Evolutionary conservation across 1,284 basidiomycete genomes (phyloP), one percentile per base, ranked within the genome.

Genomic region (Cryptococcus sp.): DNA sequence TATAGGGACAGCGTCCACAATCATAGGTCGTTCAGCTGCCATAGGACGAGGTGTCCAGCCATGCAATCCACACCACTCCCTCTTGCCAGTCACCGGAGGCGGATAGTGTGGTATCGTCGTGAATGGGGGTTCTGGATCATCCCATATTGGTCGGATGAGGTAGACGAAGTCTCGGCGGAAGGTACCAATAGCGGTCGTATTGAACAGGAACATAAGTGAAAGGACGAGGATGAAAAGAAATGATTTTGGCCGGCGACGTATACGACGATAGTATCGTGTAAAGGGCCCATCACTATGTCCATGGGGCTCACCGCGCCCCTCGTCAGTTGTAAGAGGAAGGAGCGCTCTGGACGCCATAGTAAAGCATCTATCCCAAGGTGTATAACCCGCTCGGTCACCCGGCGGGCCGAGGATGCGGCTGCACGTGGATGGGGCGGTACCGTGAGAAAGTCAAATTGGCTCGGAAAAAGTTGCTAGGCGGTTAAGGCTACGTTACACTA

Each of bases 1-100:
- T 72, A 83, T 77, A 36, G 84, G 76, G 32, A 85, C 78, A 2
- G 83, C 82, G 61, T 85, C 84, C 36, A 64, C 52, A 22, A 68
- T 54, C 14, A 45, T 32, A 1, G 57, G 56, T 31, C 24, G 48
- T 32, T 31, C 42, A 4, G 28, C 18, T 11, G 23, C 11, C 5
- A 36, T 4, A 3, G 21, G 4, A 9, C 55, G 55, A 7, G 50
- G 23, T 2, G 46, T 40, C 60, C 60, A 67, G 22, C 55, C 53
- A 46, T 64, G 62, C 1, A 59, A 40, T 16, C 19, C 42, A 44
- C 66, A 67, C 58, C 60, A 67, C 3, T 47, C 18, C 19, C 22
- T 21, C 23, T 43, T 43, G 5, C 41, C 41, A 25, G 24, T 25
- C 5, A 40, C 19, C 2, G 56, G 53, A 21, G 53, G 19, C 18